phyloP scores from a whole-genome alignment of 345 rosid genomes.

The Pelargonium nanum region DNA sequence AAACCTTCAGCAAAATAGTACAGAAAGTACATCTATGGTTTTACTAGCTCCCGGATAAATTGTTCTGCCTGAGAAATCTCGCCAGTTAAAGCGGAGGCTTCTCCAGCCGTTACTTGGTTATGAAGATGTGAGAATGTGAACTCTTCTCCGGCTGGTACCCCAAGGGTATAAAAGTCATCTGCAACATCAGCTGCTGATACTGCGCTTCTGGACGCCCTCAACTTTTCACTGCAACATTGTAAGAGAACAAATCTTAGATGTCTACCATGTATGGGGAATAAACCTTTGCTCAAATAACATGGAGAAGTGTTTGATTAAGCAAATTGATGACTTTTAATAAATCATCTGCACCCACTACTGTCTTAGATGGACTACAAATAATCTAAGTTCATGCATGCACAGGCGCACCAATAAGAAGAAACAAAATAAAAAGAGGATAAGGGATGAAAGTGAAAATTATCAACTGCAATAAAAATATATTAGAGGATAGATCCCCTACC shows the following conservation, averaged over 20 bases:
- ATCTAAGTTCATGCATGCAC: no score
- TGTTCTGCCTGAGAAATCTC: constrained; percentile 51
- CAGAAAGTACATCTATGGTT: constrained; percentile 26
- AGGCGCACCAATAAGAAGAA: no score
- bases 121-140: constrained; percentile 62
- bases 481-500: neutral
- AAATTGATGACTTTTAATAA: neutral
- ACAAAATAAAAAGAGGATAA: no score
- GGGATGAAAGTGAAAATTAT: no score
- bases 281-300: neutral
- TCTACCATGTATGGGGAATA: neutral
- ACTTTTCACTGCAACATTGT: constrained; percentile 44
- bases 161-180: constrained; percentile 52
- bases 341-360: neutral
- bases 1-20: neutral
- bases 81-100: constrained; percentile 68
- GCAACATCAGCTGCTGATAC: constrained; percentile 75
- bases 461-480: no score
- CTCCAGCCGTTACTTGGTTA: constrained; percentile 61
- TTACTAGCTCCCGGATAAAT: constrained; percentile 65
- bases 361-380: neutral
- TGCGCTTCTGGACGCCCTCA: constrained; percentile 58
- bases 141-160: constrained; percentile 46
- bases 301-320: neutral
- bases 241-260: constrained; percentile 1